Base-by-base conservation (phyloP, 495 filamentous ascomycete genomes). In the Pyrenula aspistea region DNA sequence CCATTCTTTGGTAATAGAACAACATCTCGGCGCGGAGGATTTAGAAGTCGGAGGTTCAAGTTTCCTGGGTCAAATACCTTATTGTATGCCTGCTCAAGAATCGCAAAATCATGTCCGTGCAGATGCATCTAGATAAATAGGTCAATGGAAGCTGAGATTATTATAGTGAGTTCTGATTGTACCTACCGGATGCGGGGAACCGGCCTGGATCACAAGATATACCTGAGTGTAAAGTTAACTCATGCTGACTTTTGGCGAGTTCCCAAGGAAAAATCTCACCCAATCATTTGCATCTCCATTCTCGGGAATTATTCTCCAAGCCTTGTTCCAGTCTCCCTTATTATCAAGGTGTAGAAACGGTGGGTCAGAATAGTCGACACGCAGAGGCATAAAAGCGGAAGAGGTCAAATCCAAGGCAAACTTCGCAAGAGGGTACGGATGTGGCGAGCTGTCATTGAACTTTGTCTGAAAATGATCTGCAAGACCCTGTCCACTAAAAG, bases 11-110 rank as follows among this genome's bases (percentile, higher is more conserved):
- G 75, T 0, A 88, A 61, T 59, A 82, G 65, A 1, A 81, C 82
- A 2, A 78, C 78, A 59, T 88, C 84, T 10, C 84, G 72, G 2
- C 83, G 75, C 4, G 79, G 74, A 2, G 84, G 80, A 22, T 70
- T 73, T 2, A 57, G 20, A 4, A 10, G 4, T 4, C 20, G 8
- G 8, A 52, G 22, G 19, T 59, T 75, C 59, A 68, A 15, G 65
- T 64, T 19, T 10, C 20, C 31, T 15, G 42, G 12, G 59, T 48
- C 21, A 56, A 56, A 56, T 2, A 50, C n/a, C 59, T 65, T 2
- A 54, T 62, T 62, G 8, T 4, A 4, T 31, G 68, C 71, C 57
- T 83, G 73, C 10, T 70, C 69, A 11, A 85, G 62, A 12, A 85
- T 66, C 55, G 62, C 74, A 69, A 85, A 86, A 60, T 84, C 74